These are phyloP conservation scores for Tulasnella sp. DNA, from an alignment of 768 basidiomycete genomes.

Conservation along the genomic window DNA sequence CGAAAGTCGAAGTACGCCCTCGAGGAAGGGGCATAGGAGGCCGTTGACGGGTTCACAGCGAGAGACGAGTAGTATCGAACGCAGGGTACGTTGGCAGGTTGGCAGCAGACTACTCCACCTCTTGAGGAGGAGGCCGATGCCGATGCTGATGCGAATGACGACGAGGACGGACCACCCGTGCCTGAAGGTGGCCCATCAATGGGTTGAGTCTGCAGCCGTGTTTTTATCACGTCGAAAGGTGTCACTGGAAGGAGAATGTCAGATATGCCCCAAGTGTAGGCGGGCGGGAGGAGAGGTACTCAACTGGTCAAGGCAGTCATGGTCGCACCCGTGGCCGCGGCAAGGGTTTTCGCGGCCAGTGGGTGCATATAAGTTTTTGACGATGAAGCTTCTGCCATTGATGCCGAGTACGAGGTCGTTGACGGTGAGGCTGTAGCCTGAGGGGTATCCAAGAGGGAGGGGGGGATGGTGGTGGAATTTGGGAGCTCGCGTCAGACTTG, in stretches of 20 bases:
- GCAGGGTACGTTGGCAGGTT: conserved; percentile 10
- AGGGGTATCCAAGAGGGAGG: not conserved
- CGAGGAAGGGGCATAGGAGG: conserved; percentile 23
- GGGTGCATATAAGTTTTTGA: conserved; percentile 47
- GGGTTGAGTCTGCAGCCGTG: conserved; percentile 90
- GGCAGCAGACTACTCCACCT: conserved; percentile 8
- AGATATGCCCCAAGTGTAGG: not conserved
- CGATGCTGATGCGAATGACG: conserved; percentile 18
- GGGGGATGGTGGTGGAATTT: not conserved
- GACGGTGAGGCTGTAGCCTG: not conserved
- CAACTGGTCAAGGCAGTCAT: conserved; percentile 76
- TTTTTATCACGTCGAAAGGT: conserved; percentile 97
- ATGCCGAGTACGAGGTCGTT: not conserved
- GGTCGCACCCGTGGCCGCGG: conserved; percentile 70
- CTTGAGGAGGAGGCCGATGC: conserved; percentile 11
- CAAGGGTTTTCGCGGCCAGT: conserved; percentile 70
- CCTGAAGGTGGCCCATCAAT: conserved; percentile 24
- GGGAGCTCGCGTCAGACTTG: not conserved
- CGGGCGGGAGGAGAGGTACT: conserved; percentile 27
- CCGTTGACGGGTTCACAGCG: conserved; percentile 30
- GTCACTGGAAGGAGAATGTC: conserved; percentile 61
- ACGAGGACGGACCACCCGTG: not conserved
- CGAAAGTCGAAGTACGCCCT: conserved; percentile 10
- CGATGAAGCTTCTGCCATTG: not conserved
- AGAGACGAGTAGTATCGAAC: conserved; percentile 9